phyloP scores from a whole-genome alignment of 441 rosid species.

The Pelargonium myrrhifolium region DNA sequence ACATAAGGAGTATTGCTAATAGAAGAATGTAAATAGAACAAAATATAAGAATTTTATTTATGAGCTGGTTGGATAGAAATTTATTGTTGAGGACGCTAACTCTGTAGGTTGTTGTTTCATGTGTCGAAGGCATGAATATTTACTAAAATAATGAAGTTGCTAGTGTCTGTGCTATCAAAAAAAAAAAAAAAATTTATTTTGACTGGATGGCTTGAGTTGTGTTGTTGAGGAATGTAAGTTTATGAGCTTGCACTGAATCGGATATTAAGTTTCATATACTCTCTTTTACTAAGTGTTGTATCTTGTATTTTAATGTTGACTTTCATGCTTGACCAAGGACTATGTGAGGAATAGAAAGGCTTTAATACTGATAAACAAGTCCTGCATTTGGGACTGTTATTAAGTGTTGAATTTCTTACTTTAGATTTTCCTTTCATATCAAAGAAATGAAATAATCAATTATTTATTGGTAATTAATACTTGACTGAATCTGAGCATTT shows the following conservation, averaged over 20 bases:
- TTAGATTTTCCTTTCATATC: neutral
- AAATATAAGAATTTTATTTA: neutral
- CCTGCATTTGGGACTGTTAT: slow-evolving; percentile 8
- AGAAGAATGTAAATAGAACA: neutral
- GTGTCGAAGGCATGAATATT: slow-evolving; percentile 15
- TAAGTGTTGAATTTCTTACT: neutral
- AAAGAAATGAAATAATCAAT: neutral
- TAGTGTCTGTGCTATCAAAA: neutral
- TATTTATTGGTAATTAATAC: neutral
- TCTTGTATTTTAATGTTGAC: neutral
- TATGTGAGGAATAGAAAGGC: neutral
- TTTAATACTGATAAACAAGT: neutral
- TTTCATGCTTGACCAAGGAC: slow-evolving; percentile 1
- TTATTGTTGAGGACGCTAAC: neutral
- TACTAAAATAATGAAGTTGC: slow-evolving; percentile 3
- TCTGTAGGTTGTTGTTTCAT: neutral
- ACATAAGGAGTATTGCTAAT: neutral
- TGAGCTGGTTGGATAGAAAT: neutral
- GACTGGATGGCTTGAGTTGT: neutral
- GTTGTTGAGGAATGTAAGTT: neutral
- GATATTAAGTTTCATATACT: neutral
- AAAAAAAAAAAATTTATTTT: neutral
- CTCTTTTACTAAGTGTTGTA: neutral
- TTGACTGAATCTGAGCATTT: neutral
- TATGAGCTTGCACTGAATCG: neutral